phyloP scores from a whole-genome alignment of 768 basidiomycete genomes.

The Chalciporus sphaerocephalus region DNA sequence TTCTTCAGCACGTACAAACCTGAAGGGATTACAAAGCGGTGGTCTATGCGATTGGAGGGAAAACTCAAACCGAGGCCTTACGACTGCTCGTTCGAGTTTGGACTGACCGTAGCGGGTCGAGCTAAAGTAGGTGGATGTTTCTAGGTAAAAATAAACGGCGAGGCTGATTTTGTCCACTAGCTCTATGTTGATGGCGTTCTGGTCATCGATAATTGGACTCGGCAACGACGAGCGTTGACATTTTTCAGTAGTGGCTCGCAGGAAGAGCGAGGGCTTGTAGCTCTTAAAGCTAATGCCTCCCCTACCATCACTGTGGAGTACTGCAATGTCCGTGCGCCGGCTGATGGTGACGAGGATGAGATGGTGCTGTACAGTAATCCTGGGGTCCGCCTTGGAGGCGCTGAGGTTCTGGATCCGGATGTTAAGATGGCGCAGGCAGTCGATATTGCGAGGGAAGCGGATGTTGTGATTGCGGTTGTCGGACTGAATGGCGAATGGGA shows the following conservation, averaged over 20 bases:
- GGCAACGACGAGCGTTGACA: conserved; percentile 60
- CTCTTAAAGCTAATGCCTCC: conserved; percentile 50
- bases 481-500: conserved; percentile 84
- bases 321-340: conserved; percentile 70
- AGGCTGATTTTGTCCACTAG: conserved; percentile 32
- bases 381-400: conserved; percentile 74
- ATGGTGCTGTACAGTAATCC: conserved; percentile 58
- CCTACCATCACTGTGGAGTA: conserved; percentile 64
- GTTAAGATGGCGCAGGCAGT: conserved; percentile 59
- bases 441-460: conserved; percentile 61
- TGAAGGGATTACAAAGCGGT: conserved; percentile 52
- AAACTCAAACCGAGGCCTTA: conserved; percentile 50
- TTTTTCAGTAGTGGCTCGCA: conserved; percentile 66
- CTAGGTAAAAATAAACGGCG: background rate
- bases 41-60: conserved; percentile 60
- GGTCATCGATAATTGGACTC: conserved; percentile 80
- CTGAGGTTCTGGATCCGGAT: conserved; percentile 56
- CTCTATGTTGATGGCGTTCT: conserved; percentile 65
- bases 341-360: conserved; percentile 66
- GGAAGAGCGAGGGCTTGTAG: conserved; percentile 58
- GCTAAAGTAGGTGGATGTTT: conserved; percentile 49
- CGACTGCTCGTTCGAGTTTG: conserved; percentile 67
- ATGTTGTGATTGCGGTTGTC: conserved; percentile 70
- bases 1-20: conserved; percentile 58
- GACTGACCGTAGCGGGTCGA: conserved; percentile 60